Evolutionary conservation across 305 asterid genomes (phyloP).

Genomic region (Fraxinus latifolia): DNA sequence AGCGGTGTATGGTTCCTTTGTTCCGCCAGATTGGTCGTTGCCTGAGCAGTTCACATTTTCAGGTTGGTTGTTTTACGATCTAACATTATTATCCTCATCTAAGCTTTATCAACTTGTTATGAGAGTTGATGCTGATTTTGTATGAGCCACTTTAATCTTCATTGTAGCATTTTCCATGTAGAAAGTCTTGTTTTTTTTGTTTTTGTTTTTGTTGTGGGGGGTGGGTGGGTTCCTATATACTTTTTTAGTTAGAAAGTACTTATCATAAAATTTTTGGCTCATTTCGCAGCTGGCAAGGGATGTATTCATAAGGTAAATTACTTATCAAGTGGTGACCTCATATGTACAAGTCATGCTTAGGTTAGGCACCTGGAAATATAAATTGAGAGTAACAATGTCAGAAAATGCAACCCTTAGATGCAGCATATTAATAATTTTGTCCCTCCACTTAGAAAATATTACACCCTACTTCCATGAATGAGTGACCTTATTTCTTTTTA

Average conservation of each 20-base stretch:
- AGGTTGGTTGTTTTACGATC: conserved; percentile 34
- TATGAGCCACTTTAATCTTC: background rate
- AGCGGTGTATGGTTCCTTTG: conserved; percentile 68
- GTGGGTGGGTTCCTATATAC: background rate
- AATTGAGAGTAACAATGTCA: background rate
- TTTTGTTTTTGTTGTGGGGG: too few relatives aligned
- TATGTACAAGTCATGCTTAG: background rate
- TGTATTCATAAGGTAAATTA: background rate
- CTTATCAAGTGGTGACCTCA: background rate
- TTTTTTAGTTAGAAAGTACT: background rate
- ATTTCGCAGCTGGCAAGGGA: background rate
- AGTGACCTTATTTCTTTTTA: background rate
- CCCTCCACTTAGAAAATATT: background rate
- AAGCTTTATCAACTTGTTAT: background rate
- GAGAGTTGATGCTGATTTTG: background rate
- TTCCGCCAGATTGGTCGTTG: conserved; percentile 61
- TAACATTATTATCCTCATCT: background rate
- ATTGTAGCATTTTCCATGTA: background rate
- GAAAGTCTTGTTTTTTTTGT: background rate
- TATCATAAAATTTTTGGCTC: background rate
- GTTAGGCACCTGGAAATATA: background rate
- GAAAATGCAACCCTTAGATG: background rate
- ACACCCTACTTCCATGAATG: background rate
- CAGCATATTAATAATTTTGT: background rate
- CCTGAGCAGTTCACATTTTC: conserved; percentile 70